Base-by-base conservation (phyloP, 148 eudicot genomes). In the Fallopia convolvulus region DNA sequence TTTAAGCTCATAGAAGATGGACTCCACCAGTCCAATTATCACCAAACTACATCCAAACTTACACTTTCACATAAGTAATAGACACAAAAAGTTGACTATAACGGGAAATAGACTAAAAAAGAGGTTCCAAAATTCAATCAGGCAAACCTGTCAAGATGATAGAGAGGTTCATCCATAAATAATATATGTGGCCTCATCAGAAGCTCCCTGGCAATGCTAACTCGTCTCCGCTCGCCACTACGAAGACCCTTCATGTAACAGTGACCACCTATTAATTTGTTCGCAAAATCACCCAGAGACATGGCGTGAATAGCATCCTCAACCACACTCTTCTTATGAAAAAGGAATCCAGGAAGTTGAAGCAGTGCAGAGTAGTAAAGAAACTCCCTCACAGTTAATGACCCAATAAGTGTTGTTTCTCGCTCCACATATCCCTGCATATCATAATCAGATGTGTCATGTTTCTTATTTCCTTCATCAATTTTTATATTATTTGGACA, bases 131-230 rank as follows among this genome's bases (percentile, higher is more conserved):
- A 18, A 15, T 61, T 50, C 21, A 36, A 75, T 8, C 58, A 17
- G 23, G 44, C 42, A 26, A 56, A 94, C 99, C 99, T 94, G 96
- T 94, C 91, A 65, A 94, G 97, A 89, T 92, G 99, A 85, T 94
- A 94, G 65, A 94, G 96, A 77, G 99, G 99, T 88, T 94, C 99
- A 33, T 94, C 99, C 71, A 94, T 88, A 79, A 94, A 92, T 83
- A 94, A 73, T 76, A 88, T 79, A 74, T 92, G 93, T 2, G 99
- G 99, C 84, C 99, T 89, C 96, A 89, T 89, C 76, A 94, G 92
- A 78, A 94, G 97, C 86, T 94, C 99, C 79, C 99, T 82, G 30
- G 99, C 99, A 87, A 94, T 94, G 82, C 96, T 84, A 44, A 94
- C 92, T 79, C 97, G 96, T 74, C 99, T 87, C 82, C 97, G 87